Evolutionary conservation across 2,329 filamentous ascomycete genomes (phyloP).

Genomic region (Sarocladium oryzae): DNA sequence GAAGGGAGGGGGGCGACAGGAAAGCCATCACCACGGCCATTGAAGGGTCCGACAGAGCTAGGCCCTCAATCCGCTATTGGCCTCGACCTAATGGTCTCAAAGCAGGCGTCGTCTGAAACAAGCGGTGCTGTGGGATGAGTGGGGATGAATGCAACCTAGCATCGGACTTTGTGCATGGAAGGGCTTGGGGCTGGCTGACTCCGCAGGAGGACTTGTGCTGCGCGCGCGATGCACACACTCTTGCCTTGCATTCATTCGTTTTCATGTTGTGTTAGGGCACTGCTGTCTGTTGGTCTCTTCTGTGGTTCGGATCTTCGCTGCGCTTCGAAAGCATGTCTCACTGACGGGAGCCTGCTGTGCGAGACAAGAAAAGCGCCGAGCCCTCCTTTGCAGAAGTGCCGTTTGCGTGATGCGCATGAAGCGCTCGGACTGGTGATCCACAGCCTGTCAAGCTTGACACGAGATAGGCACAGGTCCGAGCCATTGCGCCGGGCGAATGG

Average conservation of each 20-base stretch:
- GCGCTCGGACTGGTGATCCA: slow-evolving; percentile 1
- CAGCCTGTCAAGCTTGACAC: not conserved
- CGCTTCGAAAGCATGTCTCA: no score
- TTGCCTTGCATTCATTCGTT: no score
- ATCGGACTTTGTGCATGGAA: slow-evolving; percentile 7
- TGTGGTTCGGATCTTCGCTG: slow-evolving; percentile 1
- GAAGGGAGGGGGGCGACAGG: not conserved
- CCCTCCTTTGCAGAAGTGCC: not conserved
- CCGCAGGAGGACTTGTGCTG: not conserved
- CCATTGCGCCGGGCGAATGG: not conserved
- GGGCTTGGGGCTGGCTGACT: not conserved
- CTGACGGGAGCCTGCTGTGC: not conserved
- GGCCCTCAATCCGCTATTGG: not conserved
- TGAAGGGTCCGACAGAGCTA: no score
- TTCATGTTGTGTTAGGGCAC: no score
- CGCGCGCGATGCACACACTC: no score
- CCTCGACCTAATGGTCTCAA: not conserved
- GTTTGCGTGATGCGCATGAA: slow-evolving; percentile 1
- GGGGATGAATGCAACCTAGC: not conserved
- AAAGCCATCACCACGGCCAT: not conserved
- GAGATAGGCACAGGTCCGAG: not conserved
- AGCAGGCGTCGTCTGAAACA: slow-evolving; percentile 3
- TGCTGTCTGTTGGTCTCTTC: no score
- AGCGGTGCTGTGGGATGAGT: slow-evolving; percentile 6
- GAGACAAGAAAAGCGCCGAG: not conserved